phyloP scores from a whole-genome alignment of 129 eudicot species.

The Tagetes erecta region DNA sequence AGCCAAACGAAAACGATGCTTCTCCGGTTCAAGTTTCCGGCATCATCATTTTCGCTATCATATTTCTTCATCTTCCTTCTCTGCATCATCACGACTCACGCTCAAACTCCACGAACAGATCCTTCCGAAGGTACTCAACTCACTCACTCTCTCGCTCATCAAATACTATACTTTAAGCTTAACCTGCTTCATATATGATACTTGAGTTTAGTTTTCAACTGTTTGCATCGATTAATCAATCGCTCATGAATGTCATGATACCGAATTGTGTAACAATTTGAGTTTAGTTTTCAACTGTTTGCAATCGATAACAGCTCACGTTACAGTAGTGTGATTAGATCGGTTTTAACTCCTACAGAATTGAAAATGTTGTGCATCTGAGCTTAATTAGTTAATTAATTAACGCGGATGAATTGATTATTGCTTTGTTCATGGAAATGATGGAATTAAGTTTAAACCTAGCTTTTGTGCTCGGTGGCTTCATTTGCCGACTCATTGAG shows the following conservation, averaged over 20 bases:
- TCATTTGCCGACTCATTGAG: conserved; percentile 1
- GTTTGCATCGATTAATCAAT: not conserved
- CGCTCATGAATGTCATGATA: not conserved
- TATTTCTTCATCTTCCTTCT: conserved; percentile 19
- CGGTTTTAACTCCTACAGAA: not conserved
- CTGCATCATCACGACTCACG: conserved; percentile 23
- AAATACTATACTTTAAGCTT: not conserved
- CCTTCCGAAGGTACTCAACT: conserved; percentile 45
- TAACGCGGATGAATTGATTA: not conserved
- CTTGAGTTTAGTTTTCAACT: not conserved
- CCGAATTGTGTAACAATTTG: not conserved
- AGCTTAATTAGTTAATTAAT: not conserved
- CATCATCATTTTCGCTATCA: not conserved
- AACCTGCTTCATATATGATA: not conserved
- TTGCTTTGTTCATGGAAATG: not conserved
- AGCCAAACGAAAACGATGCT: conserved; percentile 9
- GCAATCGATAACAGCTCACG: too few species aligned
- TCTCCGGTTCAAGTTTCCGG: conserved; percentile 24
- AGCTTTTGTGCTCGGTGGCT: not conserved
- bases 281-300: not conserved
- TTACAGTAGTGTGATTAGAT: too few species aligned
- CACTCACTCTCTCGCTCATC: not conserved
- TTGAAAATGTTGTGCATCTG: not conserved
- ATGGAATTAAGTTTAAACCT: not conserved
- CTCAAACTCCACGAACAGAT: conserved; percentile 37